phyloP scores from a whole-genome alignment of 2,329 filamentous ascomycete genomes.

The Alternaria gaisen region DNA sequence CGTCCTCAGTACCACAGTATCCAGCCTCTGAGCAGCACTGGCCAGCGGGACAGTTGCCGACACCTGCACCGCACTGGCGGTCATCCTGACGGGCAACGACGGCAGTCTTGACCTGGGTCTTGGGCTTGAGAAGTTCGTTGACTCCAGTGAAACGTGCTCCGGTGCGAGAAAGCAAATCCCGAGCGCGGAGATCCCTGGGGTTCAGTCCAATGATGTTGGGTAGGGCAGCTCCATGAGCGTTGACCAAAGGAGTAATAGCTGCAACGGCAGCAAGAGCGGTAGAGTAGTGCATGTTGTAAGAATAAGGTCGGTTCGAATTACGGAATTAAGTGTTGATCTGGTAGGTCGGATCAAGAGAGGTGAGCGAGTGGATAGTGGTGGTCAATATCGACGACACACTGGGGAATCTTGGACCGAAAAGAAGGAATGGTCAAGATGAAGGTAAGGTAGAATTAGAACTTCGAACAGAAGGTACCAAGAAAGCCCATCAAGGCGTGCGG shows the following conservation, averaged over 20 bases:
- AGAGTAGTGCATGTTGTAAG: constrained; percentile 45
- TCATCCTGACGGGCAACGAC: constrained; percentile 41
- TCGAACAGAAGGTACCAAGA: constrained; percentile 25
- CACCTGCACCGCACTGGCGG: constrained; percentile 43
- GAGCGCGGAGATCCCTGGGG: constrained; percentile 46
- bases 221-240: constrained; percentile 41
- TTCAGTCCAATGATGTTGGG: constrained; percentile 49
- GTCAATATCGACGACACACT: constrained; percentile 39
- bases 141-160: constrained; percentile 37
- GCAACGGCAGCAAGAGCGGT: constrained; percentile 41
- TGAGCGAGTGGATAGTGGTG: constrained; percentile 47
- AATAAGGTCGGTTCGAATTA: constrained; percentile 33
- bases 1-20: constrained; percentile 62
- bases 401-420: constrained; percentile 30
- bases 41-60: constrained; percentile 44
- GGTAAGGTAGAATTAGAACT: constrained; percentile 24
- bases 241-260: constrained; percentile 41
- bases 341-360: constrained; percentile 15
- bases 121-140: constrained; percentile 23
- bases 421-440: constrained; percentile 27
- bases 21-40: constrained; percentile 48
- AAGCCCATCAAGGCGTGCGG: constrained; percentile 14
- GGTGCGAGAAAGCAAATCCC: constrained; percentile 42
- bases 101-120: constrained; percentile 24
- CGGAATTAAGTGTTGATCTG: constrained; percentile 26